A percentile compares a stretch with the other conserved stretches of the same genome.
These are phyloP conservation scores for Heritiera fomes DNA, from an alignment of 345 rosid genomes.

Conservation along the genomic window DNA sequence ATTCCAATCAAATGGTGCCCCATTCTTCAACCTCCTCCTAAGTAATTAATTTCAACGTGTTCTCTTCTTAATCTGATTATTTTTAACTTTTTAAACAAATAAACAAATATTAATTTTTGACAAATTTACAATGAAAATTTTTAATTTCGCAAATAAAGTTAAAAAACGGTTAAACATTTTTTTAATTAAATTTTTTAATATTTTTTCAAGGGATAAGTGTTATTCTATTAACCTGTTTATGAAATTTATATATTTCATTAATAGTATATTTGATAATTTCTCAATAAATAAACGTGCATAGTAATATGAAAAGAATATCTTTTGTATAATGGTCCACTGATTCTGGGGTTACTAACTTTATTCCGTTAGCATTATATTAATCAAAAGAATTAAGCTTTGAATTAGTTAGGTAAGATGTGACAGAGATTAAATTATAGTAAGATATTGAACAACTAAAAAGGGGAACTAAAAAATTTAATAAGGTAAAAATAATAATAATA, in stretches of 20 bases:
- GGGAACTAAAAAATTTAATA: background rate
- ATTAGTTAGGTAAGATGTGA: conserved; percentile 19
- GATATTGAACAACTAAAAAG: background rate
- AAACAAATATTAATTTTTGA: too few species aligned
- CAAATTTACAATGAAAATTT: too few species aligned
- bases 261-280: too few species aligned
- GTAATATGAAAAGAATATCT: background rate
- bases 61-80: too few species aligned
- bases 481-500: background rate
- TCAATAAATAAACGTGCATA: too few species aligned
- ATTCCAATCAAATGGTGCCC: background rate
- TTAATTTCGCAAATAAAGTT: too few species aligned
- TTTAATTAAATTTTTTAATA: too few species aligned
- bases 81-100: background rate
- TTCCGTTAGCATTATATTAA: background rate
- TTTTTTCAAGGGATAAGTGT: too few species aligned
- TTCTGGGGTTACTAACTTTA: conserved; percentile 16
- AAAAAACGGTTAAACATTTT: too few species aligned
- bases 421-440: background rate
- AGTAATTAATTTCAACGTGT: background rate
- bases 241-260: too few species aligned
- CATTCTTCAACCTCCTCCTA: background rate
- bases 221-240: too few species aligned
- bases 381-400: conserved; percentile 1
- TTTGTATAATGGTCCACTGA: conserved; percentile 12